These are phyloP conservation scores for Daldinia caldariorum DNA, from an alignment of 495 filamentous ascomycete genomes.

Conservation along the genomic window DNA sequence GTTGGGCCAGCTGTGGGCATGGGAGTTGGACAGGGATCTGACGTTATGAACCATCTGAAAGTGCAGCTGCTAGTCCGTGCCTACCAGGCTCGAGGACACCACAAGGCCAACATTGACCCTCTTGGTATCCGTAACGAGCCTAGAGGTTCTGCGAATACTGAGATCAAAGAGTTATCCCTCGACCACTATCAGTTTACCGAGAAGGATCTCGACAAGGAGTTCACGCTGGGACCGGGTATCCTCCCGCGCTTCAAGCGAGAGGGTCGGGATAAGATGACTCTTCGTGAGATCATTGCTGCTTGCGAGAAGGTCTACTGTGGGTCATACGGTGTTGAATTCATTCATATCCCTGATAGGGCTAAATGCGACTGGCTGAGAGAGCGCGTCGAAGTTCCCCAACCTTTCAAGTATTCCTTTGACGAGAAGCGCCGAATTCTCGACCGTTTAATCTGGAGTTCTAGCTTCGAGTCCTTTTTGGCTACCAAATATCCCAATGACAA, in stretches of 20 bases:
- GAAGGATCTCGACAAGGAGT: slow-evolving; percentile 92
- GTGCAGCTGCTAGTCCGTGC: slow-evolving; percentile 95
- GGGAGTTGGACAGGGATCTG: slow-evolving; percentile 73
- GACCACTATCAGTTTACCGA: slow-evolving; percentile 95
- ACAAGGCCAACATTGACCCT: slow-evolving; percentile 97
- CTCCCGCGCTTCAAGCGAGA: slow-evolving; percentile 91
- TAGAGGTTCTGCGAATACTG: slow-evolving; percentile 85
- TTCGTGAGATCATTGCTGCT: slow-evolving; percentile 90
- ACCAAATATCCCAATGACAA: slow-evolving; percentile 99
- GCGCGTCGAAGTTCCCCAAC: slow-evolving; percentile 90
- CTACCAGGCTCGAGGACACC: slow-evolving; percentile 97
- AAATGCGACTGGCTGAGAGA: slow-evolving; percentile 98
- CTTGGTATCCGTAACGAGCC: slow-evolving; percentile 89
- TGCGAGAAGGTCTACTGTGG: slow-evolving; percentile 98
- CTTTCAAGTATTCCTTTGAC: slow-evolving; percentile 94
- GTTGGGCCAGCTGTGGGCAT: slow-evolving; percentile 78
- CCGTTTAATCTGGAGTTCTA: slow-evolving; percentile 96
- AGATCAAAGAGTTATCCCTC: slow-evolving; percentile 91
- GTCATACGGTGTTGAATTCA: slow-evolving; percentile 95
- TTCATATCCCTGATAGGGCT: slow-evolving; percentile 96
- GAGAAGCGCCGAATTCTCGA: slow-evolving; percentile 98
- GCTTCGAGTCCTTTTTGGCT: slow-evolving; percentile 91
- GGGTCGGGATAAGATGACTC: slow-evolving; percentile 90
- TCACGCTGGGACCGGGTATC: slow-evolving; percentile 92
- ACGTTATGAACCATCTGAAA: slow-evolving; percentile 97